Evolutionary conservation across 2,329 filamentous ascomycete species (phyloP), one percentile per base, ranked within the genome.

Genomic region (Pseudonectria foliicola): DNA sequence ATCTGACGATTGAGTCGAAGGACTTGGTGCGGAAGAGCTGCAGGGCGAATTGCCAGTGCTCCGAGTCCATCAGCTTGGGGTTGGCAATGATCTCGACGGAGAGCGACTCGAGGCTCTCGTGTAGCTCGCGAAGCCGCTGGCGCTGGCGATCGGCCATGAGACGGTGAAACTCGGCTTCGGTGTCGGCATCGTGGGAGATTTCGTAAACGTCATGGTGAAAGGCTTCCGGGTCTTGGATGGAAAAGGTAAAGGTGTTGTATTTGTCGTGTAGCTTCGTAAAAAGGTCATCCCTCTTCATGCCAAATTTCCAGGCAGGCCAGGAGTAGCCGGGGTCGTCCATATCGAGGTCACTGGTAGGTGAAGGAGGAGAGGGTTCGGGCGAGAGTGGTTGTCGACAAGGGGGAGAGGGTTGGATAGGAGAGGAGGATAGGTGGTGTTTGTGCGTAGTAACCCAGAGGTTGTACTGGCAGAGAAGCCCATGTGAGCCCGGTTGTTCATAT

Each of bases 241-340:
- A 61, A 33, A 69, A 70, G 33, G 68, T 59, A 35, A 77, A 60
- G 31, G 74, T 77, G 58, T 78, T 78, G 60, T 76, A 78, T 52
- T 71, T 68, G 44, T 75, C 69, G 48, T 77, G 71, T 10, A 78
- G 67, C 34, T 67, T 72, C 34, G 68, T 71, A 53, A 70, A 70
- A 56, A 77, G 69, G 49, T 76, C 73, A 37, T 70, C 67, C 52
- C 67, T 67, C 64, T 73, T 75, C 67, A 77, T 68, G 51, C 72
- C 73, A 62, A 77, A 78, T 56, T 77, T 77, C 73, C 74, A 78
- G 48, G 69, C 67, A 28, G 74, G 74, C 74, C 74, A 78, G 47
- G 65, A 61, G 53, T 58, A 63, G 45, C 57, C 63, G 23, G 64
- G 66, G 37, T 76, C 73, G 57, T 77, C 72, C 74, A 78, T 77